Conservation (phyloP, 2,329 filamentous ascomycete species). For the Waltergamsia citrina region DNA sequence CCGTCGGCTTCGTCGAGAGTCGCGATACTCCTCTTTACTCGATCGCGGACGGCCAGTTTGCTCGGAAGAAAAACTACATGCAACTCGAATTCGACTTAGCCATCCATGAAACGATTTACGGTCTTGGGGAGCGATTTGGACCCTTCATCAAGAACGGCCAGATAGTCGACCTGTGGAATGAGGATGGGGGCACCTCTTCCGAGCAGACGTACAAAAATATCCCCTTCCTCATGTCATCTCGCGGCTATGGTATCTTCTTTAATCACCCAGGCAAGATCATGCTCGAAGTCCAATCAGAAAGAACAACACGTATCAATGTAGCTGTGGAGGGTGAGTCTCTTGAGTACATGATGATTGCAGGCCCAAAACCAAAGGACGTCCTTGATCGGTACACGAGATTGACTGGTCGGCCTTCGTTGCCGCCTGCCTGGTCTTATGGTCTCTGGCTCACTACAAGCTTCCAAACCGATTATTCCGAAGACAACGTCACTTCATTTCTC, state of each 20-base stretch:
- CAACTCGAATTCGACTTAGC: constrained; percentile 44
- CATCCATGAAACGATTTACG: constrained; percentile 60
- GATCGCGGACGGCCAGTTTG: not conserved
- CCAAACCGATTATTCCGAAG: constrained; percentile 62
- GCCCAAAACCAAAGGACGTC: constrained; percentile 62
- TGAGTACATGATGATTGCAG: constrained; percentile 67
- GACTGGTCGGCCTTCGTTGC: constrained; percentile 53
- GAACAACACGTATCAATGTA: constrained; percentile 60
- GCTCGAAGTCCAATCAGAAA: constrained; percentile 64
- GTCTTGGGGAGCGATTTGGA: constrained; percentile 67
- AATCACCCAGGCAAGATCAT: constrained; percentile 61
- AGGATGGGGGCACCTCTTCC: constrained; percentile 55
- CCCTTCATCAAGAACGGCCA: constrained; percentile 70
- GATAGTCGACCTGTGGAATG: constrained; percentile 54
- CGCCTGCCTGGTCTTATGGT: constrained; percentile 67
- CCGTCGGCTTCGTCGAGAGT: not conserved
- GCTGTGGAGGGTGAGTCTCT: constrained; percentile 59
- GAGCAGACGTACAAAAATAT: constrained; percentile 65
- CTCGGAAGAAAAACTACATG: constrained; percentile 25
- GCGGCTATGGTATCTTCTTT: constrained; percentile 70
- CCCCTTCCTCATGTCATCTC: constrained; percentile 58
- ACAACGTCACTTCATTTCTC: constrained; percentile 57
- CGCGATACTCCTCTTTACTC: not conserved
- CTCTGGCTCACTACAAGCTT: constrained; percentile 73
- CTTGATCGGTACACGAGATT: constrained; percentile 58